Conservation (phyloP, 164 flowering plant species). For the Vitis labrusca region DNA sequence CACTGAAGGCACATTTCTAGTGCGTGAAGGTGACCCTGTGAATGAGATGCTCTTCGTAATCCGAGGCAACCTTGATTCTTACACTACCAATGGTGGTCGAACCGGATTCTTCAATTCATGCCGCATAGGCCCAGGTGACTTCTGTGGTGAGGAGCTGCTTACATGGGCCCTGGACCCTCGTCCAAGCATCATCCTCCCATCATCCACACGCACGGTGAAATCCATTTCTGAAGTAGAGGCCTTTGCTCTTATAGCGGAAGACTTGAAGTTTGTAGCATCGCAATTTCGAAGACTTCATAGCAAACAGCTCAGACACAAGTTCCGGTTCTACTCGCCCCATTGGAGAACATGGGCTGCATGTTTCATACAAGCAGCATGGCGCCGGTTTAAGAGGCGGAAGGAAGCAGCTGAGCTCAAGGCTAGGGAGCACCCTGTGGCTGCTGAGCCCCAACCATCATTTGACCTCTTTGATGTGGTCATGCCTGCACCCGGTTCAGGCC, state of each 20-base stretch:
- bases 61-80: slow-evolving; percentile 84
- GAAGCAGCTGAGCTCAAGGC: slow-evolving; percentile 41
- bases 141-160: slow-evolving; percentile 92
- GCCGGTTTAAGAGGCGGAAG: slow-evolving; percentile 55
- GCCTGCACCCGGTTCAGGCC: slow-evolving; percentile 19
- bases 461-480: too few relatives aligned
- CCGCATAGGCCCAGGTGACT: slow-evolving; percentile 79
- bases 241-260: slow-evolving; percentile 80
- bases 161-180: slow-evolving; percentile 95
- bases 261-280: slow-evolving; percentile 79
- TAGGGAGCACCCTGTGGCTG: slow-evolving; percentile 29
- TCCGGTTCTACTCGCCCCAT: slow-evolving; percentile 86
- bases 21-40: slow-evolving; percentile 92
- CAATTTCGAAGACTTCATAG: slow-evolving; percentile 84
- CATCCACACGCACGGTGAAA: slow-evolving; percentile 83
- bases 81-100: slow-evolving; percentile 91
- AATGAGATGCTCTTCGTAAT: slow-evolving; percentile 92
- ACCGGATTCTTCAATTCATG: slow-evolving; percentile 92
- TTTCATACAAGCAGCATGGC: slow-evolving; percentile 87
- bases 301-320: slow-evolving; percentile 78
- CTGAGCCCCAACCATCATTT: slow-evolving; percentile 7
- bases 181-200: slow-evolving; percentile 60
- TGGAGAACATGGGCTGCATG: slow-evolving; percentile 97
- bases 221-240: slow-evolving; percentile 88
- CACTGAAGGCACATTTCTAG: slow-evolving; percentile 71